Evolutionary conservation across 2,329 filamentous ascomycete species (phyloP).

Genomic region (Coniochaeta pulveracea): DNA sequence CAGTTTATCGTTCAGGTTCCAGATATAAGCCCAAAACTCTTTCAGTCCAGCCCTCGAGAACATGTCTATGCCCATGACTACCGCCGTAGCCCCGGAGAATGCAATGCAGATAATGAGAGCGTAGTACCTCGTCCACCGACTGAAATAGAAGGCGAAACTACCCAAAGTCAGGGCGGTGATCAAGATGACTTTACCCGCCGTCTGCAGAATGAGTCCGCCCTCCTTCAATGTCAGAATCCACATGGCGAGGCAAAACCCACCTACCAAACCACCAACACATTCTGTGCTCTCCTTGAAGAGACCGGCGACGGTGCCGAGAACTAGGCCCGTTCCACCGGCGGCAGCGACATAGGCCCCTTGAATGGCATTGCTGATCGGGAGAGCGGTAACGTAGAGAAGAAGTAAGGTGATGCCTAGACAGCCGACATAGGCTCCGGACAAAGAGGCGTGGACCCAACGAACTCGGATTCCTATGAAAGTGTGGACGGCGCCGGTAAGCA

Average conservation of each 20-base stretch:
- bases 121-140: slow-evolving; percentile 65
- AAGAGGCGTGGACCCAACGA: slow-evolving; percentile 65
- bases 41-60: slow-evolving; percentile 84
- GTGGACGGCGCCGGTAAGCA: slow-evolving; percentile 61
- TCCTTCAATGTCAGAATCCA: slow-evolving; percentile 74
- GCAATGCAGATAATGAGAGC: slow-evolving; percentile 66
- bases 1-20: slow-evolving; percentile 66
- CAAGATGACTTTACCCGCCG: slow-evolving; percentile 57
- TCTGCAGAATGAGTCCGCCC: slow-evolving; percentile 59
- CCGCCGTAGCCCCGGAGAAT: slow-evolving; percentile 69
- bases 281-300: slow-evolving; percentile 79
- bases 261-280: slow-evolving; percentile 71
- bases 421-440: slow-evolving; percentile 65
- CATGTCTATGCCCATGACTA: slow-evolving; percentile 80
- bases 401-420: slow-evolving; percentile 68
- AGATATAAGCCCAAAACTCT: slow-evolving; percentile 92
- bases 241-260: slow-evolving; percentile 79
- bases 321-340: slow-evolving; percentile 56
- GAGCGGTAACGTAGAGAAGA: slow-evolving; percentile 79
- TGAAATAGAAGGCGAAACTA: slow-evolving; percentile 67
- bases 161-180: slow-evolving; percentile 61
- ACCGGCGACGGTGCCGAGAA: slow-evolving; percentile 63
- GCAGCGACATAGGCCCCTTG: slow-evolving; percentile 85
- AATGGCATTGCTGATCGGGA: slow-evolving; percentile 61
- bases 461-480: slow-evolving; percentile 75